phyloP scores from a whole-genome alignment of 1,139 yeast species.

The Geotrichum carabidarum region DNA sequence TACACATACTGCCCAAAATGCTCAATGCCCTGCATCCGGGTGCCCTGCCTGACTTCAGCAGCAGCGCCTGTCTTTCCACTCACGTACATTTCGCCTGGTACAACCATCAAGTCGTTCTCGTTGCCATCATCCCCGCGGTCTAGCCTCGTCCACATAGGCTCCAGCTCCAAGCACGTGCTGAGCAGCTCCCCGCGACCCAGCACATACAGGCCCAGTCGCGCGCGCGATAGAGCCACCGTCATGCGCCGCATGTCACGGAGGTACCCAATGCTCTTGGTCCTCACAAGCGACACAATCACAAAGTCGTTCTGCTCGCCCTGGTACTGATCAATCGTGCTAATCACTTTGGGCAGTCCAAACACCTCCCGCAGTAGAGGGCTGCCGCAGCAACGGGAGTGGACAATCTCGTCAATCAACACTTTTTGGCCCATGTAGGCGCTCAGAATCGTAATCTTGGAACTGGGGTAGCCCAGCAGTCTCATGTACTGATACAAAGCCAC shows the following conservation, averaged over 20 bases:
- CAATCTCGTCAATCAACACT: conserved; percentile 32
- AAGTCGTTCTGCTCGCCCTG: conserved; percentile 34
- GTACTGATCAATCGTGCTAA: conserved; percentile 32
- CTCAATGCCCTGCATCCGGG: conserved; percentile 36
- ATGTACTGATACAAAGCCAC: conserved; percentile 48
- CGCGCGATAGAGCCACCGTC: conserved; percentile 35
- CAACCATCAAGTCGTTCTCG: conserved; percentile 32
- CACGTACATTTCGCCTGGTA: conserved; percentile 37
- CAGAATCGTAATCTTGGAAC: conserved; percentile 41
- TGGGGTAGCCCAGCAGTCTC: conserved; percentile 46
- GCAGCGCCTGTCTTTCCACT: conserved; percentile 14
- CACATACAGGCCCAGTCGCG: conserved; percentile 37
- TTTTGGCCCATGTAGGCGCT: conserved; percentile 43
- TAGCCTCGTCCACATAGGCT: conserved; percentile 20
- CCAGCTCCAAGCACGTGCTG: conserved; percentile 21
- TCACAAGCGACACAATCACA: conserved; percentile 36
- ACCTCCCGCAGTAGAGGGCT: conserved; percentile 19
- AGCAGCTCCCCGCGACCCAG: conserved; percentile 32
- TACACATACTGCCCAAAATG: conserved; percentile 40
- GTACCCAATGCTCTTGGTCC: conserved; percentile 26
- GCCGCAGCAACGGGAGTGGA: conserved; percentile 28
- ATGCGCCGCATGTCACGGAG: conserved; percentile 29
- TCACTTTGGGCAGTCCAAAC: conserved; percentile 35
- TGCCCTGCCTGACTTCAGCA: conserved; percentile 23
- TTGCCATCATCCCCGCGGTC: conserved; percentile 12